Evolutionary conservation across 257 asterid genomes (phyloP), one percentile per base, ranked within the genome.

Genomic region (Nicotiana obtusifolia): DNA sequence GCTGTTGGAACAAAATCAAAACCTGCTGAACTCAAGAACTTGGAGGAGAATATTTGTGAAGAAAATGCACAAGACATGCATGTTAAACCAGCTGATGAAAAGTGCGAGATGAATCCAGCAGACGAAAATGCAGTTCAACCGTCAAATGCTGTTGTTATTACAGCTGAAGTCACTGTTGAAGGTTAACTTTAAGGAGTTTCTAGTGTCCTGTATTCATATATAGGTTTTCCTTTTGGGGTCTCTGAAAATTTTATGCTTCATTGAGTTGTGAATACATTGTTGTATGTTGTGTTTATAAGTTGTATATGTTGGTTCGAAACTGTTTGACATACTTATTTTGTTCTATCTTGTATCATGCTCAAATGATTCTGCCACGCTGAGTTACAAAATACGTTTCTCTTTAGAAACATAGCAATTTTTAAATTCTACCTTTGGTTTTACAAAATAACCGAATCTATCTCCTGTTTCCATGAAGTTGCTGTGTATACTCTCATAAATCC

Each of bases 161-260:
- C 84, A 78, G 84, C 87, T 82, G 89, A 82, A 82, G 89, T 84
- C 26, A 24, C 85, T 14, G 88, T 87, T 83, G 92, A 84, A 89
- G 89, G 89, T 81, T 91, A 87, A 86, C 17, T 16, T 8, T 4
- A 30, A 41, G 47, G 33, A 33, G 19, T 19, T 78, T 68, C 71
- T 31, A 64, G 41, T 24, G 26, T 57, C 49, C 44, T 82, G 64
- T 37, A 69, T 28, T 61, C 52, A 2, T 73, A 49, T 54, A 76
- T 49, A 24, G 41, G 24, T 41, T 59, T 73, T 19, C 47, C 26
- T 57, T 60, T 82, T 7, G 5, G 13, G 17, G 14, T 35, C 26
- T 52, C 17, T 6, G 31, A 11, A 77, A 49, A 17, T 14, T 54
- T 26, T 20, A 80, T 59, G 69, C 64, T 59, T 54, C 57, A 67